A percentile compares a stretch with the other conserved stretches of the same genome.
phyloP scores from a whole-genome alignment of 2,329 filamentous ascomycete genomes.

The Ophiostoma australiae region DNA sequence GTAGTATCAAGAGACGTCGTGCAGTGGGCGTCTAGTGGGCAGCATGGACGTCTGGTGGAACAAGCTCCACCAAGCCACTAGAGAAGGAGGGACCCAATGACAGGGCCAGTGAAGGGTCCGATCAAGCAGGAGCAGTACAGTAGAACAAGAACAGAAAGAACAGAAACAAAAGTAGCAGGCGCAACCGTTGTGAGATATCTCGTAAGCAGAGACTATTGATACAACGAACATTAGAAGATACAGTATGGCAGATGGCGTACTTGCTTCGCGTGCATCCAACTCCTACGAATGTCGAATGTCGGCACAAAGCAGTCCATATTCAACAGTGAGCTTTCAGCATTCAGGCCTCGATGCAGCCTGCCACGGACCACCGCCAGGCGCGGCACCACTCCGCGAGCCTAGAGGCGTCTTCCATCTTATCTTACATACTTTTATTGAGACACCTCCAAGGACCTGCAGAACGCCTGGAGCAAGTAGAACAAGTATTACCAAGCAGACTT shows the following conservation, averaged over 20 bases:
- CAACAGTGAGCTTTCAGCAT: too few species aligned
- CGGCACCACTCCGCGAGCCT: neutral
- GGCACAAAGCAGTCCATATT: too few species aligned
- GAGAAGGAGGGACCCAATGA: neutral
- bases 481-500: slow-evolving; percentile 6
- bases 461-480: neutral
- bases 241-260: neutral
- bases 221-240: neutral
- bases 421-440: too few species aligned
- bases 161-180: neutral
- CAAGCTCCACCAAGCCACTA: slow-evolving; percentile 5
- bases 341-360: too few species aligned
- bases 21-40: slow-evolving; percentile 2
- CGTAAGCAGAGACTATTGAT: neutral
- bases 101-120: neutral
- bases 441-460: too few species aligned
- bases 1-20: neutral
- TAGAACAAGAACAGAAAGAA: too few species aligned
- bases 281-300: too few species aligned
- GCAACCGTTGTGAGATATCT: neutral
- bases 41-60: slow-evolving; percentile 5
- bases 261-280: neutral
- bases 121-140: neutral
- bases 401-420: neutral
- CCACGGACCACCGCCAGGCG: too few species aligned